Evolutionary conservation across 108 stramenopile genomes (phyloP), one percentile per base, ranked within the genome.

Genomic region (Pelagomonas calceolata): DNA sequence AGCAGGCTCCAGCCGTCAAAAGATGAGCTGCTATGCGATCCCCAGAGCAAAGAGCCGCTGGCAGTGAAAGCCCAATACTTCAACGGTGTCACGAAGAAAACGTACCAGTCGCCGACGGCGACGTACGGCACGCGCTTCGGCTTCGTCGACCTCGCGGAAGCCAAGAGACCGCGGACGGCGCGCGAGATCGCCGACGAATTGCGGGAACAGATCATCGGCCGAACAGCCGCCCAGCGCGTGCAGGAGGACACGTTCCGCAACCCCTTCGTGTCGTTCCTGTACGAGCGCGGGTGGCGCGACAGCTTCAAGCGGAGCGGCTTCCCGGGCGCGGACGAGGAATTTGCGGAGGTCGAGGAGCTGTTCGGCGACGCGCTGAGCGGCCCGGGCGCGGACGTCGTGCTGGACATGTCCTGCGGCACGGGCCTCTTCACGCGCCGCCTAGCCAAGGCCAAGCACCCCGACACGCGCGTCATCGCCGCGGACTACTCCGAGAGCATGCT

Each of bases 391-490:
- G 70, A 66, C 32, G 87, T 89, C n/a, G 84, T 95, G 16, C 89
- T 93, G 34, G 96, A 97, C 70, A 91, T 97, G 90, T 88, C 86
- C 70, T 95, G 94, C 83, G 96, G 94, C 14, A 93, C 90, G 43
- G 94, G 90, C 14, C 79, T 97, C 15, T 91, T 95, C 73, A 91
- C 93, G 29, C 79, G 96, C 0, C 85, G 92, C 72, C 86, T 97
- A 73, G 87, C 89, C n/a, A 12, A 30, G 21, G 69, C n/a, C 4
- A 0, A 33, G 9, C 77, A 78, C 30, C 80, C 82, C 66, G 93
- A 87, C 69, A 75, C 76, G 21, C 86, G 96, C 18, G 90, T 97
- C 14, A 79, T 97, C 34, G 96, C 86, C 30, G 94, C 90, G 65
- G 96, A 97, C 75, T 92, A 94, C 81, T 91, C 89, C 0, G 88